phyloP scores from a whole-genome alignment of 176 grass and related monocot genomes.

The Urochloa ruziziensis region DNA sequence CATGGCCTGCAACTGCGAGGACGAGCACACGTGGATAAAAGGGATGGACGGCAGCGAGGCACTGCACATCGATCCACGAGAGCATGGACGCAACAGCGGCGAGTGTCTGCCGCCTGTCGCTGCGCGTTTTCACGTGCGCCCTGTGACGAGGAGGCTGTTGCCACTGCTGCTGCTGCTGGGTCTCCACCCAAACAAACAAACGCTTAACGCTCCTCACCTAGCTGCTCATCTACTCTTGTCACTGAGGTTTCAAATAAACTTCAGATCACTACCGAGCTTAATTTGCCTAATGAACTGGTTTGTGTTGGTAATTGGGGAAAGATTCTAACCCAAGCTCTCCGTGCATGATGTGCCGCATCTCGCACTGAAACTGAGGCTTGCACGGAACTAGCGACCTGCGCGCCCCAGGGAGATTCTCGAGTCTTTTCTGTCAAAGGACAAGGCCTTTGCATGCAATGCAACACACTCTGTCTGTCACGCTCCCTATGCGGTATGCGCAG shows the following conservation, averaged over 20 bases:
- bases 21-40: neutral
- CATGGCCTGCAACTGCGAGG: neutral
- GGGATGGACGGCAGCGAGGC: neutral
- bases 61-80: neutral
- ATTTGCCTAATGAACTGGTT: neutral
- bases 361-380: conserved; percentile 23
- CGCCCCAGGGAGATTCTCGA: conserved; percentile 13
- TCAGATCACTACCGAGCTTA: neutral
- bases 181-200: neutral
- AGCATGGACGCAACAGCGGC: neutral
- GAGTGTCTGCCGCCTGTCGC: too few species aligned
- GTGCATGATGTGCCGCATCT: neutral
- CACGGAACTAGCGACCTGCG: neutral
- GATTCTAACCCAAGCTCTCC: neutral
- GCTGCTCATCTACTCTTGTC: neutral
- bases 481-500: neutral
- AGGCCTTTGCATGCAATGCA: conserved; percentile 27
- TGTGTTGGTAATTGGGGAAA: neutral
- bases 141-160: neutral
- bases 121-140: neutral
- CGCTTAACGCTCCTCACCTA: too few species aligned
- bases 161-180: neutral
- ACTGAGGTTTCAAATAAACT: neutral
- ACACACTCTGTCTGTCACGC: neutral
- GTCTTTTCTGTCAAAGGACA: conserved; percentile 36